phyloP scores from a whole-genome alignment of 768 basidiomycete species.

The Boletus subparvulus region DNA sequence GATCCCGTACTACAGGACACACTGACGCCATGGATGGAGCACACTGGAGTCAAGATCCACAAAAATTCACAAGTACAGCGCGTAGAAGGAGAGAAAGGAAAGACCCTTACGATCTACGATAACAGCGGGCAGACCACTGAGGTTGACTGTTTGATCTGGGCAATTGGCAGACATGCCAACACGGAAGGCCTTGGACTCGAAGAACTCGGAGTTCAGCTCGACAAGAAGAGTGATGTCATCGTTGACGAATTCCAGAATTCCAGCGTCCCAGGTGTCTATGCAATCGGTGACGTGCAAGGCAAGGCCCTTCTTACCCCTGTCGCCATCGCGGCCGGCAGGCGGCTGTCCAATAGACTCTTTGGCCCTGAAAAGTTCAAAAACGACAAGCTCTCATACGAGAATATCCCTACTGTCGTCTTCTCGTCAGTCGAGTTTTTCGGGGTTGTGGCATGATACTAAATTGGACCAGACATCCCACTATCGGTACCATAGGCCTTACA shows the following conservation, averaged over 20 bases:
- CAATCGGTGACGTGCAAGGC: constrained; percentile 92
- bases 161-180: constrained; percentile 84
- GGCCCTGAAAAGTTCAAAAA: constrained; percentile 83
- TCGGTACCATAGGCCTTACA: constrained; percentile 93
- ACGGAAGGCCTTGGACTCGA: constrained; percentile 80
- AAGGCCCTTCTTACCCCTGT: constrained; percentile 94
- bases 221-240: constrained; percentile 78
- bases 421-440: constrained; percentile 57
- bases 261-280: constrained; percentile 63
- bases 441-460: constrained; percentile 5
- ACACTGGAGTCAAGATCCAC: constrained; percentile 90
- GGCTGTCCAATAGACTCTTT: constrained; percentile 87
- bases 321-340: constrained; percentile 92
- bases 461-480: constrained; percentile 77
- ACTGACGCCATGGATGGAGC: constrained; percentile 88
- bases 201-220: constrained; percentile 69
- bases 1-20: constrained; percentile 84
- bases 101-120: constrained; percentile 72
- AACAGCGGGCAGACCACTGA: constrained; percentile 75
- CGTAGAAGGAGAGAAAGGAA: constrained; percentile 73
- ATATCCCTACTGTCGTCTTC: constrained; percentile 96
- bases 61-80: constrained; percentile 70
- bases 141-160: constrained; percentile 90
- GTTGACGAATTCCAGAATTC: constrained; percentile 94
- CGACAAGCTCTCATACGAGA: constrained; percentile 83